Evolutionary conservation across 108 stramenopile species (phyloP).

Genomic region (Fistulifera pelliculosa): DNA sequence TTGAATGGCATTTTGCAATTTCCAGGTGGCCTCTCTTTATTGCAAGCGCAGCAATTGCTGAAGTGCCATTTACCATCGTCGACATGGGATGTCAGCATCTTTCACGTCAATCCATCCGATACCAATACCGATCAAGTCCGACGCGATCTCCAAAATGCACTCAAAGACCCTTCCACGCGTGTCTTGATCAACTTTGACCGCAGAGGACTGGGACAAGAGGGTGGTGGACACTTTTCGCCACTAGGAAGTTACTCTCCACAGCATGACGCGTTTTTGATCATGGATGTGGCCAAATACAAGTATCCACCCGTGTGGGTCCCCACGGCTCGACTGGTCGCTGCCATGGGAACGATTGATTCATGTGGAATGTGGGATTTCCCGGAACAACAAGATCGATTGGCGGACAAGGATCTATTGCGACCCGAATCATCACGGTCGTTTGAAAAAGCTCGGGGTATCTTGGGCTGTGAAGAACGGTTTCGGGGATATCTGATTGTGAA

Average conservation of each 20-base stretch:
- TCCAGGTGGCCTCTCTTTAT: slow-evolving; percentile 51
- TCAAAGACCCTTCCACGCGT: slow-evolving; percentile 39
- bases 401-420: no score
- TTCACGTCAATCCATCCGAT: slow-evolving; percentile 30
- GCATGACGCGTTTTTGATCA: slow-evolving; percentile 79
- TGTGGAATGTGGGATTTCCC: slow-evolving; percentile 32
- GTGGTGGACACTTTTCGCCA: slow-evolving; percentile 92
- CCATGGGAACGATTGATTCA: slow-evolving; percentile 58
- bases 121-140: slow-evolving; percentile 30
- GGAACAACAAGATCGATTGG: neutral
- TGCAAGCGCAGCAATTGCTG: slow-evolving; percentile 37
- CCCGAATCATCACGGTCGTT: no score
- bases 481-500: no score
- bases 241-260: slow-evolving; percentile 71
- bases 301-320: slow-evolving; percentile 92
- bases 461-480: no score
- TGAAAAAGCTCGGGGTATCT: no score
- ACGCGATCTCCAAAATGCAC: slow-evolving; percentile 35
- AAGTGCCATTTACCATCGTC: slow-evolving; percentile 43
- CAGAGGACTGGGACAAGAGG: slow-evolving; percentile 43
- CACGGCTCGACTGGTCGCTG: slow-evolving; percentile 41
- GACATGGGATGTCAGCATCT: slow-evolving; percentile 29
- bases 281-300: slow-evolving; percentile 98
- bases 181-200: slow-evolving; percentile 73
- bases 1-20: slow-evolving; percentile 36